phyloP scores from a whole-genome alignment of 768 basidiomycete species.

The Kwoniella mangroviensis region DNA sequence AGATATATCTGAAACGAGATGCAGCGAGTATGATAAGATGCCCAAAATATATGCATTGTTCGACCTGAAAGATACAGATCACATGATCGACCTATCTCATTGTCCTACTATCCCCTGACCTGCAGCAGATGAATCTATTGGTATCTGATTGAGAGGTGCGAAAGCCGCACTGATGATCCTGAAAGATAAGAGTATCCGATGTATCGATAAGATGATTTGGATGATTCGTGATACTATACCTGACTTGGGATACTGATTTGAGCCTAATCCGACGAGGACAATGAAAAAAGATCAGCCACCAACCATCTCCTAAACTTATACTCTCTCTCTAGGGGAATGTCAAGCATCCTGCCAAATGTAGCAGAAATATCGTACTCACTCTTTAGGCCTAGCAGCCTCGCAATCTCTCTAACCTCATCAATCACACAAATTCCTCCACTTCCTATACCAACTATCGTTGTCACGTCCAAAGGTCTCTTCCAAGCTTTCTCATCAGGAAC shows the following conservation, averaged over 20 bases:
- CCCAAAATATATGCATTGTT: not conserved
- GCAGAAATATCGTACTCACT: not conserved
- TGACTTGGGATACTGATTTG: conserved; percentile 1
- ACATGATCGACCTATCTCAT: not conserved
- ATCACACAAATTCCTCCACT: conserved; percentile 4
- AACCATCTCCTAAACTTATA: too few relatives aligned
- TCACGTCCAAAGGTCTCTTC: conserved; percentile 6
- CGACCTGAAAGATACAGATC: not conserved
- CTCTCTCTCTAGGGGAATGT: too few relatives aligned
- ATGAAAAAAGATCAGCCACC: not conserved
- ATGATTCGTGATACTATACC: conserved; percentile 2
- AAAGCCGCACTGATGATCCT: conserved; percentile 11
- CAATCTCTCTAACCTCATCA: conserved; percentile 1
- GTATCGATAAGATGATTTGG: conserved; percentile 8
- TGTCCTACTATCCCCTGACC: not conserved
- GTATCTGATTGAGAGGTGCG: not conserved
- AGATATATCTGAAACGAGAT: too few relatives aligned
- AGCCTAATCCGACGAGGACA: not conserved
- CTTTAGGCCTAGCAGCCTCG: not conserved
- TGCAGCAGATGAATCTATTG: not conserved
- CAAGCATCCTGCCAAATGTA: not conserved
- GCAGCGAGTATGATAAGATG: too few relatives aligned
- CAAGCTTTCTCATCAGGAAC: conserved; percentile 2
- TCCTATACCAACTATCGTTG: not conserved
- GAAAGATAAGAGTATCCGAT: conserved; percentile 9